Evolutionary conservation across 345 rosid species (phyloP).

Genomic region (Populus simonii): DNA sequence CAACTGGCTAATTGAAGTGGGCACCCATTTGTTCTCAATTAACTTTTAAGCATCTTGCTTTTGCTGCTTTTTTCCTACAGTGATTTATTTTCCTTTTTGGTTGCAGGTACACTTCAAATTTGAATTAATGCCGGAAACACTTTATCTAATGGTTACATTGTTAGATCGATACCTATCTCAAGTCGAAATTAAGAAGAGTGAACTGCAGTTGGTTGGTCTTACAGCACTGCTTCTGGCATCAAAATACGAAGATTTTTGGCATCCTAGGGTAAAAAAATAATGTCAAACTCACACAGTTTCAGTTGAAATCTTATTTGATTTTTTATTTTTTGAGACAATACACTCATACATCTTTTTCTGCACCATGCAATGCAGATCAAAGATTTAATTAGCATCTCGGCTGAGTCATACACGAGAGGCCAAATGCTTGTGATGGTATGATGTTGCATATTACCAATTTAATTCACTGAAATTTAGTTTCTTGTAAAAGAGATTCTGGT

Average conservation of each 20-base stretch:
- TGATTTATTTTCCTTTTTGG: conserved; percentile 8
- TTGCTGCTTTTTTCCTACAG: conserved; percentile 1
- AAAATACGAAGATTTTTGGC: conserved; percentile 96
- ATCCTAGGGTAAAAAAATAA: conserved; percentile 65
- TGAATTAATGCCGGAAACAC: conserved; percentile 87
- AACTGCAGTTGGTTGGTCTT: conserved; percentile 92
- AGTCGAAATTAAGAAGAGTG: conserved; percentile 63
- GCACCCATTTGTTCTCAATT: conserved; percentile 1
- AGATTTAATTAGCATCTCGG: conserved; percentile 84
- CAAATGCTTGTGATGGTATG: conserved; percentile 76
- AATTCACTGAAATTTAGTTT: background rate
- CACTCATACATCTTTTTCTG: background rate
- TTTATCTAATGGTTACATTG: conserved; percentile 75
- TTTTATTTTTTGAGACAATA: background rate
- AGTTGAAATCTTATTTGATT: background rate
- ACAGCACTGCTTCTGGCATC: conserved; percentile 82
- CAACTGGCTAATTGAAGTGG: conserved; percentile 96
- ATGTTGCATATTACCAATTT: background rate
- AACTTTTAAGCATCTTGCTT: conserved; percentile 2
- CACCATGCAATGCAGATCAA: conserved; percentile 51
- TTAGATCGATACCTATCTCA: conserved; percentile 78
- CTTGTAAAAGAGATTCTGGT: background rate
- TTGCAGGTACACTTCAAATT: conserved; percentile 82
- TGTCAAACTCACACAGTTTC: background rate
- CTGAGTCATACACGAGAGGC: conserved; percentile 71